These are phyloP conservation scores for Solanum peruvianum DNA, from an alignment of 257 asterid genomes.

Conservation along the genomic window DNA sequence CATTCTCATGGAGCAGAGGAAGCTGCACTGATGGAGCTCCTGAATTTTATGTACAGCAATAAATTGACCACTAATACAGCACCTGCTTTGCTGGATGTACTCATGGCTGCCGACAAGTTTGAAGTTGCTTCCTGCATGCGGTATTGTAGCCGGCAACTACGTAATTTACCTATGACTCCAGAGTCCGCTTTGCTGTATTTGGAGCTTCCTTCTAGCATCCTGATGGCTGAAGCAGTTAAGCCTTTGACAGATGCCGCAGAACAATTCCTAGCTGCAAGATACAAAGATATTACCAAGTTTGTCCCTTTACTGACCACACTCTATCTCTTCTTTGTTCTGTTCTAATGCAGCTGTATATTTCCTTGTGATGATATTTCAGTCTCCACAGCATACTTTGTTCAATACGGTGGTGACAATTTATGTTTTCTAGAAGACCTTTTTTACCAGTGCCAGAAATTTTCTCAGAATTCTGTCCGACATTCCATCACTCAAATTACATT, in stretches of 20 bases:
- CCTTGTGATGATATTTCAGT: neutral
- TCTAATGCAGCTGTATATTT: neutral
- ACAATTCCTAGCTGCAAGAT: constrained; percentile 64
- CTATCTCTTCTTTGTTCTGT: neutral
- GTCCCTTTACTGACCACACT: neutral
- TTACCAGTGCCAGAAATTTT: neutral
- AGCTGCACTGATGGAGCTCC: constrained; percentile 93
- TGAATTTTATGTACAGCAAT: constrained; percentile 88
- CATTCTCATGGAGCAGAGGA: constrained; percentile 63
- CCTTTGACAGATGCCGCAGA: constrained; percentile 92
- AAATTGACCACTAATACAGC: constrained; percentile 52
- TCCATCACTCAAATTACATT: neutral
- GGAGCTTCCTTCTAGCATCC: constrained; percentile 79
- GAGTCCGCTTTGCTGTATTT: constrained; percentile 82
- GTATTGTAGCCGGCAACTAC: constrained; percentile 70
- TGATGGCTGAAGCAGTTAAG: constrained; percentile 93
- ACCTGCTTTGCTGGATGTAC: constrained; percentile 74
- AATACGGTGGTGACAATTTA: neutral
- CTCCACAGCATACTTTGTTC: neutral
- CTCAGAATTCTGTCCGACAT: neutral
- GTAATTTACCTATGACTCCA: constrained; percentile 78
- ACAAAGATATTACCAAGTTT: constrained; percentile 75
- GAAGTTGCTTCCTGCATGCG: constrained; percentile 98
- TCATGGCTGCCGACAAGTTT: constrained; percentile 98
- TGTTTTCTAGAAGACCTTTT: neutral